Evolutionary conservation across 768 basidiomycete genomes (phyloP), one percentile per base, ranked within the genome.

Genomic region (Collybia sp.): DNA sequence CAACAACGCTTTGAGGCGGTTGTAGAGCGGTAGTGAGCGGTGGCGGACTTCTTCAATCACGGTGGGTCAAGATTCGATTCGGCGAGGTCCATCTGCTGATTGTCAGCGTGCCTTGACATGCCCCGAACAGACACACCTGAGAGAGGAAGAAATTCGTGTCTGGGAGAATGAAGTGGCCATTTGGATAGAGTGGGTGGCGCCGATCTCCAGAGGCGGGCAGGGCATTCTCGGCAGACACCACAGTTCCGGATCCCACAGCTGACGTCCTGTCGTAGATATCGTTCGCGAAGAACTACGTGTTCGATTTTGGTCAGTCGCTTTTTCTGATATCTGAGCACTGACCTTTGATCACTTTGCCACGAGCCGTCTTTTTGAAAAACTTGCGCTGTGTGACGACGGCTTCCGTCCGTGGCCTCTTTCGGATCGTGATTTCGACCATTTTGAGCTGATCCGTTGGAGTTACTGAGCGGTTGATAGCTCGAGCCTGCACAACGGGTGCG

Each of bases 41-140:
- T 98, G 96, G 47, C 95, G 78, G 48, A 97, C 93, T 80, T 99
- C 96, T 53, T 96, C 90, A 43, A 98, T 72, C 2, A 97, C 94
- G 94, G 92, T 0, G 85, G 72, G 0, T 67, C 75, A 1, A 82
- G 68, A 1, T 76, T 67, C 0, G 88, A 89, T 62, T 93, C 88
- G 33, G 98, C 72, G 43, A 98, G 73, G 65, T 99, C 96, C 88
- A 98, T 97, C 90, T 96, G 25, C 25, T 25, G 25, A 25, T 25
- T 25, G 25, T 25, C 8, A 25, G 25, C 8, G 25, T 25, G 25
- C 25, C 25, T 25, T 25, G 4, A 25, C 3, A 25, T 25, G 8
- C 25, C 25, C 25, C 8, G 3, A 25, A 8, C 8, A 12, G 10
- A 63, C 72, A 34, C 40, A 85, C 92, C 75, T 97, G 94, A 12